Evolutionary conservation across 2,329 filamentous ascomycete genomes (phyloP), one percentile per base, ranked within the genome.

Genomic region (Calonectria hongkongensis): DNA sequence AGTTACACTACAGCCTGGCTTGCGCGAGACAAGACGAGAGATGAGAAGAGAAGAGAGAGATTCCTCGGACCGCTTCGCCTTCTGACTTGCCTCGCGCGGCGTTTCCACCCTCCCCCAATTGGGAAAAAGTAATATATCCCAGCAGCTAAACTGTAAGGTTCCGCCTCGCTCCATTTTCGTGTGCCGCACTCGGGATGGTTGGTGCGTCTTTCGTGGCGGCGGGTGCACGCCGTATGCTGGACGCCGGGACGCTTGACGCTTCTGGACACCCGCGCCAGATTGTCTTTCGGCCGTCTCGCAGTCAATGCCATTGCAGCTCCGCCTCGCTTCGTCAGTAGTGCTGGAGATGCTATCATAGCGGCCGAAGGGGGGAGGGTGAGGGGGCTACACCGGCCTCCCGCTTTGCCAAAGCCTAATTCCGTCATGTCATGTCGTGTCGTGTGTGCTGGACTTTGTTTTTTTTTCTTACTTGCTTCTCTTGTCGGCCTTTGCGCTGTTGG

Each of bases 81-180:
- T 47, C 67, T 45, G 50, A 47, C 51, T 60, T 45, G 33, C 41
- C 47, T 58, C 50, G n/a, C 65, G 27, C 65, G 39, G 25, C 62
- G 41, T 47, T 48, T 48, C 68, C 63, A 45, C 68, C 28, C 39
- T 36, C 66, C 51, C 45, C 45, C 30, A 66, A 63, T 39, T 48
- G 33, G 45, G 58, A 69, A 65, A 72, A 72, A 72, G 58, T 67
- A 72, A 72, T 68, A 68, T 54, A 72, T 58, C 70, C 56, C 30
- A 68, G 64, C 45, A 68, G 48, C 30, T 36, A 60, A 48, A 41
- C 28, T 64, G 65, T 56, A 54, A 58, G 33, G 45, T 65, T 64
- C 58, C 65, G 48, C 66, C 41, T 72, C 45, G 58, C 66, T 63
- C 62, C 45, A 66, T 62, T 62, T 60, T 66, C 54, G 25, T 48